Evolutionary conservation across 2,329 filamentous ascomycete genomes (phyloP).

Genomic region (Fusarium algeriense): DNA sequence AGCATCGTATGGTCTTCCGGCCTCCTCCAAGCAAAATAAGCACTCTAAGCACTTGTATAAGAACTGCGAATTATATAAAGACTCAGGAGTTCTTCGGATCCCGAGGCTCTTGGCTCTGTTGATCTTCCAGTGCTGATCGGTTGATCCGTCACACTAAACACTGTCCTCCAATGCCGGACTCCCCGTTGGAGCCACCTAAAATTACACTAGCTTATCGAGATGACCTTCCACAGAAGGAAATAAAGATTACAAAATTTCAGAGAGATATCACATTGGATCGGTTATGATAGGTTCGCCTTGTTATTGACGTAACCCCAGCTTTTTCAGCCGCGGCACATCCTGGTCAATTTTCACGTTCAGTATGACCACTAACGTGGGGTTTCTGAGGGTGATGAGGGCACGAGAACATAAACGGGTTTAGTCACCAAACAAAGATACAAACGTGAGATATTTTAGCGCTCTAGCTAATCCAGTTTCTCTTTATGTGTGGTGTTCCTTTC

Average conservation of each 20-base stretch:
- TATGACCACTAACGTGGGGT: slow-evolving; percentile 1
- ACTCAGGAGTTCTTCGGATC: background rate
- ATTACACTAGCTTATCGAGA: background rate
- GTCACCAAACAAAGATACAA: background rate
- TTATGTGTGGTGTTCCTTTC: background rate
- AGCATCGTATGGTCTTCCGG: slow-evolving; percentile 11
- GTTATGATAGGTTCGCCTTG: background rate
- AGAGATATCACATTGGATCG: background rate
- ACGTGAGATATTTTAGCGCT: no score
- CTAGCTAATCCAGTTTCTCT: fast-evolving
- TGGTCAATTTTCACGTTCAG: background rate
- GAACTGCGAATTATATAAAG: background rate
- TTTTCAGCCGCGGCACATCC: background rate
- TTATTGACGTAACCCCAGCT: background rate
- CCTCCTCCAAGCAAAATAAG: background rate
- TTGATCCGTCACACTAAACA: background rate
- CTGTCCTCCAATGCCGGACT: background rate
- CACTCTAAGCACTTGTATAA: background rate
- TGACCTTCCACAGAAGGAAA: background rate
- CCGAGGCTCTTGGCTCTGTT: background rate
- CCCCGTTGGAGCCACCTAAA: slow-evolving; percentile 1
- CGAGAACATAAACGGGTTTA: background rate
- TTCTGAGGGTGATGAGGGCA: background rate
- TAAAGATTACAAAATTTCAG: background rate
- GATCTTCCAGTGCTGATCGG: background rate